Base-by-base conservation (phyloP, 2,329 filamentous ascomycete species). In the Hypoxylon sp. region DNA sequence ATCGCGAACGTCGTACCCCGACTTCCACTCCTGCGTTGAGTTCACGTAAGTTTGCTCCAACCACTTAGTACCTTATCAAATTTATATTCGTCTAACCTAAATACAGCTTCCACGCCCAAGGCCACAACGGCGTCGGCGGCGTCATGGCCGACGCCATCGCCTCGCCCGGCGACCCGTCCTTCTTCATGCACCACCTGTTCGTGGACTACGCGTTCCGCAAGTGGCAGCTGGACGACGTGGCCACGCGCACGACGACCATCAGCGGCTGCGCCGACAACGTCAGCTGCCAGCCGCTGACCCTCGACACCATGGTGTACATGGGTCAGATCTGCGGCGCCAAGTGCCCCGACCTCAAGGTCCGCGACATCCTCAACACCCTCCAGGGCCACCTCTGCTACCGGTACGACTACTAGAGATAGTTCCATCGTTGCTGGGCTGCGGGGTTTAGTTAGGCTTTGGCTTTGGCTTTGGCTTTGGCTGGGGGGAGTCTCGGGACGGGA, bases 111-210 rank as follows among this genome's bases (percentile, higher is more conserved):
- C 75, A 77, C 68, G 75, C 73, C 3, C 73, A 75, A 42, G 74
- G 75, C 61, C 75, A 77, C 72, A 77, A 77, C 72, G 74, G 75
- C 45, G 52, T 77, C 2, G 75, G 75, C 30, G 71, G 70, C 44
- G 67, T 74, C 53, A 77, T 77, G 75, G 68, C 74, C 7, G 75
- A 77, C 49, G 69, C 73, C n/a, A 72, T 73, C 49, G 71, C 71
- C 24, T 76, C 74, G 1, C 73, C 72, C 8, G 70, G 72, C 20
- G 75, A 77, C 71, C 75, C 74, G 57, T 36, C 65, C n/a, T 77
- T 77, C 71, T 77, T 75, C 72, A 73, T 77, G 74, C 75, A 77
- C 72, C 75, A 77, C 67, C 42, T 73, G 32, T 77, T 70, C 70
- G 55, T 77, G 9, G 74, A 76, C 68, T 73, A 74, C 61, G 65